Conservation (phyloP, 148 eudicot genomes). For the Diospyros lotus region DNA sequence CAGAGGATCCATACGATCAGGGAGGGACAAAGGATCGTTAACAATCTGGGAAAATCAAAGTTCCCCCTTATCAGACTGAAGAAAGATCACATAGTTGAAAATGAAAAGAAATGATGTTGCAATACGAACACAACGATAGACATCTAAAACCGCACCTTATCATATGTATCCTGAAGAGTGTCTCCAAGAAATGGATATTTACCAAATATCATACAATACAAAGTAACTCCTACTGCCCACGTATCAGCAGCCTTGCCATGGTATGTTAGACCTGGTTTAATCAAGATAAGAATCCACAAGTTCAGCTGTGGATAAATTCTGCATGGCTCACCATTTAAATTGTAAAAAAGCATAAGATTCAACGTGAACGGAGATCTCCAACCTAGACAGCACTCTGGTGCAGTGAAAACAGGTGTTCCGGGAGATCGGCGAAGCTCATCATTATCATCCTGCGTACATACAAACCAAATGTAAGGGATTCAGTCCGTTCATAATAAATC, state of each 20-base stretch:
- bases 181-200: conserved; percentile 91
- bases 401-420: conserved; percentile 95
- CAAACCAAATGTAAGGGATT: not conserved
- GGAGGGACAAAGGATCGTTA: conserved; percentile 53
- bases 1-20: conserved; percentile 52
- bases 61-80: conserved; percentile 13
- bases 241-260: conserved; percentile 87
- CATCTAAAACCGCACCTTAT: conserved; percentile 38
- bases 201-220: conserved; percentile 76
- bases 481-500: not conserved
- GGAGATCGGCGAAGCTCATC: conserved; percentile 96
- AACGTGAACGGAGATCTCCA: conserved; percentile 7
- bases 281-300: conserved; percentile 6
- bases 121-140: not conserved
- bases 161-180: conserved; percentile 85
- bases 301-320: not conserved
- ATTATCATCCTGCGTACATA: conserved; percentile 61
- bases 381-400: conserved; percentile 97
- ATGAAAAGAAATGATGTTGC: not conserved
- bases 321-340: not conserved
- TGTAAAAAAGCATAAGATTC: not conserved
- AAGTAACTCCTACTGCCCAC: conserved; percentile 92
- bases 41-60: conserved; percentile 52
- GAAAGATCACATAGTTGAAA: not conserved
- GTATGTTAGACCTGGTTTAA: conserved; percentile 60